Percentiles rank a stretch among this genome's conserved stretches.
Evolutionary conservation across 371 early-diverging fungal genomes (phyloP).

Genomic region (Blakeslea trispora): DNA sequence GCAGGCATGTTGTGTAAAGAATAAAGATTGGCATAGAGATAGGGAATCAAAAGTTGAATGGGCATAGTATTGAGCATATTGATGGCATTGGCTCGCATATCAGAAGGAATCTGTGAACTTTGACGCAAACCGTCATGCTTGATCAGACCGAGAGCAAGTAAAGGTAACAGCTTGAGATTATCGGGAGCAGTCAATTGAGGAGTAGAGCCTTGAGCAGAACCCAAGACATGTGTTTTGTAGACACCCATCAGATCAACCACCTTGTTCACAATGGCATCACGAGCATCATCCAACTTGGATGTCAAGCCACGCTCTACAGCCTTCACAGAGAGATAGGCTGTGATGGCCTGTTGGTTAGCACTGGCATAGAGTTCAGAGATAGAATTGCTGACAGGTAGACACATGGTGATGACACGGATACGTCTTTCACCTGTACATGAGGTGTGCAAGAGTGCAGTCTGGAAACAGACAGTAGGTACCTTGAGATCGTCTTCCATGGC

Average conservation of each 20-base stretch:
- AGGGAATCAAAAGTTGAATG: constrained; percentile 75
- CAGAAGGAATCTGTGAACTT: constrained; percentile 72
- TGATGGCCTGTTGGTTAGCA: constrained; percentile 86
- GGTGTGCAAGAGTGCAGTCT: constrained; percentile 96
- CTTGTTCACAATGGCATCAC: constrained; percentile 92
- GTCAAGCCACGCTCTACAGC: constrained; percentile 82
- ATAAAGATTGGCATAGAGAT: constrained; percentile 79
- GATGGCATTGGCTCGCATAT: constrained; percentile 72
- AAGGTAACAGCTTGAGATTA: constrained; percentile 84
- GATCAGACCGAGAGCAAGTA: constrained; percentile 80
- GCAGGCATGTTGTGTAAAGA: constrained; percentile 83
- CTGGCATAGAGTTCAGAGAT: constrained; percentile 80
- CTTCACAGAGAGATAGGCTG: constrained; percentile 66
- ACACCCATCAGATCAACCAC: constrained; percentile 81
- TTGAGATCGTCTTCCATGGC: constrained; percentile 85
- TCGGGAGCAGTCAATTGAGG: constrained; percentile 83
- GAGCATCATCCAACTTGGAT: constrained; percentile 92
- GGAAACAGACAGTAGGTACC: constrained; percentile 87
- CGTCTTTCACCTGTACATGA: constrained; percentile 84
- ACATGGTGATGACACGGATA: constrained; percentile 94
- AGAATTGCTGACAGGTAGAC: constrained; percentile 84
- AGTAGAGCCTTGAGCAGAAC: constrained; percentile 73
- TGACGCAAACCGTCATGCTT: constrained; percentile 74
- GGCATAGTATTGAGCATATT: constrained; percentile 77
- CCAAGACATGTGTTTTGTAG: constrained; percentile 80